Evolutionary conservation across 2,329 filamentous ascomycete species (phyloP).

Genomic region (Scytalidium lignicola): DNA sequence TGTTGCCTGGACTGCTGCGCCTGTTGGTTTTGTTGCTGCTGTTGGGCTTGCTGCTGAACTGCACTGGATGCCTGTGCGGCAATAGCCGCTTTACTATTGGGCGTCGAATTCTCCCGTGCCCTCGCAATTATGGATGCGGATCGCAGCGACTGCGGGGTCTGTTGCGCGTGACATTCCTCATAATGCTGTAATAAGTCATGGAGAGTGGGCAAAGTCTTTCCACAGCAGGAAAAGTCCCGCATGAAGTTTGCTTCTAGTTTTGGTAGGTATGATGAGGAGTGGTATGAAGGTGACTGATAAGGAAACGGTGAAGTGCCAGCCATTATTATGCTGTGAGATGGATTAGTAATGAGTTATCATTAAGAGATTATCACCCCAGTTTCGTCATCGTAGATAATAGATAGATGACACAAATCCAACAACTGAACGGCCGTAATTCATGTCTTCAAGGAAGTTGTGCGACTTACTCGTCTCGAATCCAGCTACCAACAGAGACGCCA

Average conservation of each 20-base stretch:
- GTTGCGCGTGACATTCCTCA: slow-evolving; percentile 85
- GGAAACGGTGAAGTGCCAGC: slow-evolving; percentile 90
- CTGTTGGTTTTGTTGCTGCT: slow-evolving; percentile 22
- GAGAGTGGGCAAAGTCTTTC: slow-evolving; percentile 79
- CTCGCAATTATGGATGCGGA: slow-evolving; percentile 32
- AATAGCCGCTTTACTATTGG: slow-evolving; percentile 41
- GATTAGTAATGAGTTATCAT: too few species aligned
- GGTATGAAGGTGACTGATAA: slow-evolving; percentile 87
- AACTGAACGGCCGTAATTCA: too few species aligned
- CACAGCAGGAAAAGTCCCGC: slow-evolving; percentile 95
- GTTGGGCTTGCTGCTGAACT: slow-evolving; percentile 44
- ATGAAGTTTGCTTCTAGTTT: slow-evolving; percentile 97
- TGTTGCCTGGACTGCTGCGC: slow-evolving; percentile 16
- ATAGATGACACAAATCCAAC: too few species aligned
- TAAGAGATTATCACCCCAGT: too few species aligned
- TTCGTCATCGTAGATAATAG: too few species aligned
- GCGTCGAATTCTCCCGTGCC: slow-evolving; percentile 35
- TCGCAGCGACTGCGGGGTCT: slow-evolving; percentile 46
- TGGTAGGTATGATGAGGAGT: slow-evolving; percentile 93
- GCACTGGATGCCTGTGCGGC: slow-evolving; percentile 28
- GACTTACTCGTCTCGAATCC: slow-evolving; percentile 96
- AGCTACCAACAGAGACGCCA: slow-evolving; percentile 91
- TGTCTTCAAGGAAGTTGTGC: neutral
- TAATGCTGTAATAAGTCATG: slow-evolving; percentile 96
- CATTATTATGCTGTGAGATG: slow-evolving; percentile 74